Conservation (phyloP, 441 rosid genomes). For the Codiaeum variegatum region DNA sequence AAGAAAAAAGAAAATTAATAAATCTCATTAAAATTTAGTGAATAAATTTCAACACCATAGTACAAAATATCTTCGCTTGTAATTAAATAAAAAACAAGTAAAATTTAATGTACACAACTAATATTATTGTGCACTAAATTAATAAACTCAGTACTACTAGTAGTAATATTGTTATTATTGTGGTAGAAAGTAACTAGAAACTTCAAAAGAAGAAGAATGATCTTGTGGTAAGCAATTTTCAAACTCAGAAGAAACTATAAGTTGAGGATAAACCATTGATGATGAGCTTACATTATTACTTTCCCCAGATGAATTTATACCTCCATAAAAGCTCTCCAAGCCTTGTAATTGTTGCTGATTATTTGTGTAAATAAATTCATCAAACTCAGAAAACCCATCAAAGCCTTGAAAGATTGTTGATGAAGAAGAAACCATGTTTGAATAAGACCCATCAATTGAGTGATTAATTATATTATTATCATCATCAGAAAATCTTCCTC, state of each 20-base stretch:
- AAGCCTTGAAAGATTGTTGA: conserved; percentile 28
- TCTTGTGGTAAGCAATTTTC: conserved; percentile 34
- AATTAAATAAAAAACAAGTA: conserved; percentile 23
- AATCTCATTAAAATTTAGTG: neutral
- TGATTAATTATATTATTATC: conserved; percentile 13
- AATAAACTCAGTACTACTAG: neutral
- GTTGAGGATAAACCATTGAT: conserved; percentile 34
- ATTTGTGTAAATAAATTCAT: conserved; percentile 26
- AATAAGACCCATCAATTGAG: conserved; percentile 26
- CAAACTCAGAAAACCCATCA: conserved; percentile 24
- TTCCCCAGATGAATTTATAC: conserved; percentile 32
- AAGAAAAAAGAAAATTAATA: neutral
- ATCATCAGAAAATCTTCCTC: conserved; percentile 40
- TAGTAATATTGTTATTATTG: conserved; percentile 26
- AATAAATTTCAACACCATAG: conserved; percentile 12
- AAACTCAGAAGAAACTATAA: conserved; percentile 29
- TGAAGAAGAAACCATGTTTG: conserved; percentile 27
- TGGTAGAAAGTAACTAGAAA: conserved; percentile 29
- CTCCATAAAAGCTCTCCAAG: conserved; percentile 30
- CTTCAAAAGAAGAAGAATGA: conserved; percentile 29
- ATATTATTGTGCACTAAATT: neutral
- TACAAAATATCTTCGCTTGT: conserved; percentile 16
- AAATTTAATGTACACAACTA: conserved; percentile 13
- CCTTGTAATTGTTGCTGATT: conserved; percentile 23
- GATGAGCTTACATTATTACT: conserved; percentile 32